Percentiles rank a stretch among this genome's conserved stretches.
phyloP scores from a whole-genome alignment of 352 stramenopile species.

The Plasmopara muralis region DNA sequence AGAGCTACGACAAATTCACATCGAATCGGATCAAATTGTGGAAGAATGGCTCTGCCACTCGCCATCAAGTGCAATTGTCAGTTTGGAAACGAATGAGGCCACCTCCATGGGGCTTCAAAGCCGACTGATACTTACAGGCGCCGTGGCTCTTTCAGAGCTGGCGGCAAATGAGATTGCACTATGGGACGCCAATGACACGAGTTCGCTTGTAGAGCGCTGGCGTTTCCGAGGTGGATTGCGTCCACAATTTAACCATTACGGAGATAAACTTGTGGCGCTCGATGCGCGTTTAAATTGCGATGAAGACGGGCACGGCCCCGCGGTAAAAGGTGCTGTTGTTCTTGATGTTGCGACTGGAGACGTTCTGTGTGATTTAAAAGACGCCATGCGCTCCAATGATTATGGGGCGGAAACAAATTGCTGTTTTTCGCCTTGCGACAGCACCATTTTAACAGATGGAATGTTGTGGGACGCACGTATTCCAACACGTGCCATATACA shows the following conservation, averaged over 20 bases:
- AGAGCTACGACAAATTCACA: slow-evolving; percentile 48
- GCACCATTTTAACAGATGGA: slow-evolving; percentile 68
- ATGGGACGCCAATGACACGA: slow-evolving; percentile 68
- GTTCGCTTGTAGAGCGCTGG: slow-evolving; percentile 47
- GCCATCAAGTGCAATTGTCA: slow-evolving; percentile 57
- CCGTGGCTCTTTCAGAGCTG: slow-evolving; percentile 40
- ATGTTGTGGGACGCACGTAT: slow-evolving; percentile 79
- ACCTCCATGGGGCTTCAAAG: slow-evolving; percentile 51
- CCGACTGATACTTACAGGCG: slow-evolving; percentile 48
- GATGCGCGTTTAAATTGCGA: slow-evolving; percentile 39
- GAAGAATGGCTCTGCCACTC: slow-evolving; percentile 72
- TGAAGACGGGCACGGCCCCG: slow-evolving; percentile 26
- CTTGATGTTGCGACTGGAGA: slow-evolving; percentile 63
- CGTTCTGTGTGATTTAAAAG: slow-evolving; percentile 53
- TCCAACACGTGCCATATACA: slow-evolving; percentile 68
- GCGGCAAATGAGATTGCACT: slow-evolving; percentile 54
- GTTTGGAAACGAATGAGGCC: slow-evolving; percentile 62
- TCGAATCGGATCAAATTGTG: slow-evolving; percentile 56
- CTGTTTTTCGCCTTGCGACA: slow-evolving; percentile 64
- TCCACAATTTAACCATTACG: slow-evolving; percentile 74
- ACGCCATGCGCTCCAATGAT: slow-evolving; percentile 60
- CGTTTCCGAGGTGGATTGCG: slow-evolving; percentile 47
- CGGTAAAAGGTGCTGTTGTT: slow-evolving; percentile 49
- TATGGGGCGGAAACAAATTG: slow-evolving; percentile 77
- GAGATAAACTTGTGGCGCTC: slow-evolving; percentile 62